Conservation (phyloP, 2,329 filamentous ascomycete species). For the Paraphoma sp. region DNA sequence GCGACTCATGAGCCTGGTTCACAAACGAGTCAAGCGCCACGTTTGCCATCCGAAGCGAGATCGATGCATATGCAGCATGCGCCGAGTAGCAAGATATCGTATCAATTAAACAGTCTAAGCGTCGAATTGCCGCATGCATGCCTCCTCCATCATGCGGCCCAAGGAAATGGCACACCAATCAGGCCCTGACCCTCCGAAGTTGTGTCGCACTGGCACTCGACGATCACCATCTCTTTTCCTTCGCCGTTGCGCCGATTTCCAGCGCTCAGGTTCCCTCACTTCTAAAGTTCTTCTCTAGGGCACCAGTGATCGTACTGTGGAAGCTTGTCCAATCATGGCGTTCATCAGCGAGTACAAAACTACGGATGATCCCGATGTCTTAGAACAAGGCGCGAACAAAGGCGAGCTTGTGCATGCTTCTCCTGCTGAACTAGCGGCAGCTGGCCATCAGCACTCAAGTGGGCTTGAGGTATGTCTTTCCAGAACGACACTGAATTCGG, state of each 20-base stretch:
- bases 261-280: not conserved
- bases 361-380: conserved; percentile 17
- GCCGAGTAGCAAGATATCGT: not conserved
- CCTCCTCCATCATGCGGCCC: not conserved
- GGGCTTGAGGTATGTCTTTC: conserved; percentile 16
- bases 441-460: conserved; percentile 1
- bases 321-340: conserved; percentile 14
- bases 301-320: not conserved
- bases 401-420: conserved; percentile 10
- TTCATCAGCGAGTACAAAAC: conserved; percentile 15
- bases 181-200: not conserved
- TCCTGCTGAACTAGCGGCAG: conserved; percentile 1
- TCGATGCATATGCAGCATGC: not conserved
- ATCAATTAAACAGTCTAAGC: not conserved
- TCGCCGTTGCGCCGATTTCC: not conserved
- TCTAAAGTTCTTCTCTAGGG: conserved; percentile 1
- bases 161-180: not conserved
- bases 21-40: not conserved
- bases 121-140: not conserved
- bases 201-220: not conserved
- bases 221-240: conserved; percentile 3
- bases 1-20: not conserved
- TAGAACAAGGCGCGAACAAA: conserved; percentile 16
- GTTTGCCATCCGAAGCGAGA: not conserved
- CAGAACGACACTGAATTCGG: not conserved